Percentiles rank a stretch among this genome's conserved stretches.
These are phyloP conservation scores for Phaeotremella skinneri DNA, from an alignment of 768 basidiomycete species.

Conservation along the genomic window DNA sequence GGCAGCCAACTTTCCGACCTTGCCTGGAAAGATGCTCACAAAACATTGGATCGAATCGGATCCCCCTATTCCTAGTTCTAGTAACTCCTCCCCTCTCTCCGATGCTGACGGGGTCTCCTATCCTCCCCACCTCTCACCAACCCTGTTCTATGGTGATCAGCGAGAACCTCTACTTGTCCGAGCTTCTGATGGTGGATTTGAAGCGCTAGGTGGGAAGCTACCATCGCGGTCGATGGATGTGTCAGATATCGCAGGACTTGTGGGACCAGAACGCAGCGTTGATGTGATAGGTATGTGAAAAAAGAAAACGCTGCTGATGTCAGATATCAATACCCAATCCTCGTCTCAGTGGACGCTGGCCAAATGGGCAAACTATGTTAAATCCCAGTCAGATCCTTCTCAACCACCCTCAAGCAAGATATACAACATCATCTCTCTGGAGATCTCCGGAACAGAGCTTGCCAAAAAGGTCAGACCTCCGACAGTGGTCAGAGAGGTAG, in stretches of 20 bases:
- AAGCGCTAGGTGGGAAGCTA: conserved; percentile 88
- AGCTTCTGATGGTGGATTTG: conserved; percentile 56
- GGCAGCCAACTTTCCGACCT: conserved; percentile 22
- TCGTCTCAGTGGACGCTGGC: conserved; percentile 82
- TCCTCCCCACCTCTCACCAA: conserved; percentile 15
- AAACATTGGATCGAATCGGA: conserved; percentile 39
- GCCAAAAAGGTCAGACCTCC: conserved; percentile 79
- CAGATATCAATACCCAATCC: conserved; percentile 83
- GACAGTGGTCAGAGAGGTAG: conserved; percentile 71
- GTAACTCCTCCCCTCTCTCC: background rate
- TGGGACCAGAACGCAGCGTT: conserved; percentile 74
- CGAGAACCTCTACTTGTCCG: conserved; percentile 77
- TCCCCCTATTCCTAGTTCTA: background rate
- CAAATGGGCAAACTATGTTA: conserved; percentile 80
- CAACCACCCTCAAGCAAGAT: conserved; percentile 61
- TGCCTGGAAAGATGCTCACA: conserved; percentile 26
- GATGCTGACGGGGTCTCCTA: conserved; percentile 5
- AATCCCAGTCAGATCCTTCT: conserved; percentile 59
- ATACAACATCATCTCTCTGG: conserved; percentile 91
- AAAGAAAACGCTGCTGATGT: conserved; percentile 35
- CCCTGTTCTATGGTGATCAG: conserved; percentile 40
- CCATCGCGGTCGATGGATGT: conserved; percentile 70
- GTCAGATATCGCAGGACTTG: conserved; percentile 70
- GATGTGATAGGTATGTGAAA: conserved; percentile 77
- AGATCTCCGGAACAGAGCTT: conserved; percentile 81